Evolutionary conservation across 306 rosid genomes (phyloP).

Genomic region (Castanospermum australe): DNA sequence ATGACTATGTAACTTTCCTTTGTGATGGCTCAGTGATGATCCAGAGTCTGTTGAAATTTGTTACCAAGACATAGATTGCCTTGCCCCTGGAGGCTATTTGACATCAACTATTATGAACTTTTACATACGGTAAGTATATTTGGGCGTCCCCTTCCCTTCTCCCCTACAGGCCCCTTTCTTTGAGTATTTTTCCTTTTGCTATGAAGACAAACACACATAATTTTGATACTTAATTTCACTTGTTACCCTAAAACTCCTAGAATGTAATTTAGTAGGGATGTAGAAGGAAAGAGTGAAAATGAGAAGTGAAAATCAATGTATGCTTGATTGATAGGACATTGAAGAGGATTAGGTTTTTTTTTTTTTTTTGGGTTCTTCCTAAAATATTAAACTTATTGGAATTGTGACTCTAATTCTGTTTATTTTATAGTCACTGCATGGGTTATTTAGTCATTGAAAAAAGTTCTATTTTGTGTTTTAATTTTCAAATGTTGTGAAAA

Average conservation of each 20-base stretch:
- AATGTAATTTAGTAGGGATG: neutral
- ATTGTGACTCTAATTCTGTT: neutral
- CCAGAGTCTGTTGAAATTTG: slow-evolving; percentile 80
- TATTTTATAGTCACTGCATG: neutral
- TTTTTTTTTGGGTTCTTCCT: slow-evolving; percentile 6
- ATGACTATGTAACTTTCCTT: slow-evolving; percentile 20
- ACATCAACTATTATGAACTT: slow-evolving; percentile 91
- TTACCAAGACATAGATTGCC: slow-evolving; percentile 69
- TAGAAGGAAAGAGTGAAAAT: neutral
- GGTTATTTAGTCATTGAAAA: neutral
- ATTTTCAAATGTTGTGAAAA: neutral
- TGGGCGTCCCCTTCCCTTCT: neutral
- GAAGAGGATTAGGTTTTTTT: neutral
- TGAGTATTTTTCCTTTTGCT: neutral
- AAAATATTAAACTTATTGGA: neutral
- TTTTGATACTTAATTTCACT: slow-evolving; percentile 10
- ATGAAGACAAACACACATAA: neutral
- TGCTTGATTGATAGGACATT: neutral
- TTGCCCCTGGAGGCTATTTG: slow-evolving; percentile 75
- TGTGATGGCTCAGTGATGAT: slow-evolving; percentile 71
- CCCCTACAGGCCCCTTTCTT: neutral
- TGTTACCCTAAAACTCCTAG: neutral
- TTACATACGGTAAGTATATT: slow-evolving; percentile 69
- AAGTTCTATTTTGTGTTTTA: neutral
- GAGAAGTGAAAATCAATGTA: slow-evolving; percentile 9